Evolutionary conservation across 306 rosid species (phyloP), one percentile per base, ranked within the genome.

Genomic region (Quercus engelmannii): DNA sequence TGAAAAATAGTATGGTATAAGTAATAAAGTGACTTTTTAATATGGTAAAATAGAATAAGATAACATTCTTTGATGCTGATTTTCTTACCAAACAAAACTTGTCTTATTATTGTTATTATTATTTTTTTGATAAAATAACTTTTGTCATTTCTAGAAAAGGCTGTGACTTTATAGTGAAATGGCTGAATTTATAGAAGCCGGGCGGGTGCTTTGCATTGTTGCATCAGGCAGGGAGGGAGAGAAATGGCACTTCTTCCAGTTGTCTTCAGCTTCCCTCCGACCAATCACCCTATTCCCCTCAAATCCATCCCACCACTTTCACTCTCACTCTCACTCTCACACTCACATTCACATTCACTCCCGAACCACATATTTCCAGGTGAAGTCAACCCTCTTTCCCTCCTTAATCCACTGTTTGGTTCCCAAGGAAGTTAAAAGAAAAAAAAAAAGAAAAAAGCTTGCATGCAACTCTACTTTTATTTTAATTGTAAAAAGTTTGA

Each of bases 231-330:
- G 77, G 35, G 54, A 58, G n/a, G 1, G 51, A 74, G 54, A 35
- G 77, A 73, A 41, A 83, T 79, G 80, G 83, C 57, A 19, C 63
- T 54, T 67, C 67, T 12, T 56, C 25, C 55, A 21, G 28, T 51
- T 71, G 26, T 4, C 25, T 6, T 69, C 19, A n/a, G 46, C 74
- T 49, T 72, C 10, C 55, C 71, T 6, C 46, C 63, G 4, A 35
- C 1, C 21, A 76, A 12, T 55, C 78, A 25, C 55, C 76, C 26
- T 4, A 2, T 80, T 69, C 72, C 84, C 43, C 46, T 67, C 33
- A 56, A 18, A 35, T n/a, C 62, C 65, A 11, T 33, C 25, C 68
- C 46, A 15, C 68, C 26, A 2, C 57, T 55, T 41, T 41, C 49
- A 65, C 71, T 30, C 0, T 31, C 35, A 31, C 33, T 30, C 35